Conservation (phyloP, 345 rosid species). For the Populus nigra region DNA sequence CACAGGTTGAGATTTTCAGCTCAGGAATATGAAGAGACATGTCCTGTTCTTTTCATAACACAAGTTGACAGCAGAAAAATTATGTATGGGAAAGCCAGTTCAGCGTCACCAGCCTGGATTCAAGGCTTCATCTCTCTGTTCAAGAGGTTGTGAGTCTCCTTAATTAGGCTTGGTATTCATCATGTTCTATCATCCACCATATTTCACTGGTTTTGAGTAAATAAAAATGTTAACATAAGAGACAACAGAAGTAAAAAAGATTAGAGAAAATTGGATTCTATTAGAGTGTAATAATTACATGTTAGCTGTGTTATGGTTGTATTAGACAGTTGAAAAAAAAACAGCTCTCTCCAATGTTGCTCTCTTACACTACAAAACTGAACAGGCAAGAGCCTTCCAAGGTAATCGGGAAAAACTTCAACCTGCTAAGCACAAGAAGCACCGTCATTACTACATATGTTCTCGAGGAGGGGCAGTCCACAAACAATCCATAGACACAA, state of each 20-base stretch:
- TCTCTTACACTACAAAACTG: slow-evolving; percentile 41
- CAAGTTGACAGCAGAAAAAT: neutral
- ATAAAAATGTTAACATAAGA: neutral
- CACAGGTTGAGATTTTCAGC: too few relatives aligned
- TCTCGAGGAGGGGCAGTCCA: neutral
- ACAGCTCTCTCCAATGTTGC: slow-evolving; percentile 6
- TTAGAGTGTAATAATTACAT: slow-evolving; percentile 41
- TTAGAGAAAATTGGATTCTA: neutral
- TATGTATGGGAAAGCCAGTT: neutral
- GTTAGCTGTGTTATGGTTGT: slow-evolving; percentile 31
- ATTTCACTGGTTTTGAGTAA: neutral
- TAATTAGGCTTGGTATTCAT: neutral
- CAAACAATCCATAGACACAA: neutral
- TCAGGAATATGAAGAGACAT: neutral
- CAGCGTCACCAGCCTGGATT: neutral
- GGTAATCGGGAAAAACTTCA: slow-evolving; percentile 19
- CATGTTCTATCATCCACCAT: neutral
- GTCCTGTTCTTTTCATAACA: neutral
- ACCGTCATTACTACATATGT: neutral
- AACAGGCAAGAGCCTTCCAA: slow-evolving; percentile 23
- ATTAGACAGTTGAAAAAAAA: slow-evolving; percentile 18
- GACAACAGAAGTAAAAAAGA: neutral
- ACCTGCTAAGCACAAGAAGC: slow-evolving; percentile 30
- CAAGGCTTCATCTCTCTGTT: neutral
- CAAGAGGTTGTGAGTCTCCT: too few relatives aligned